These are phyloP conservation scores for Globisporangium emineosum DNA, from an alignment of 352 stramenopile species.

Conservation along the genomic window DNA sequence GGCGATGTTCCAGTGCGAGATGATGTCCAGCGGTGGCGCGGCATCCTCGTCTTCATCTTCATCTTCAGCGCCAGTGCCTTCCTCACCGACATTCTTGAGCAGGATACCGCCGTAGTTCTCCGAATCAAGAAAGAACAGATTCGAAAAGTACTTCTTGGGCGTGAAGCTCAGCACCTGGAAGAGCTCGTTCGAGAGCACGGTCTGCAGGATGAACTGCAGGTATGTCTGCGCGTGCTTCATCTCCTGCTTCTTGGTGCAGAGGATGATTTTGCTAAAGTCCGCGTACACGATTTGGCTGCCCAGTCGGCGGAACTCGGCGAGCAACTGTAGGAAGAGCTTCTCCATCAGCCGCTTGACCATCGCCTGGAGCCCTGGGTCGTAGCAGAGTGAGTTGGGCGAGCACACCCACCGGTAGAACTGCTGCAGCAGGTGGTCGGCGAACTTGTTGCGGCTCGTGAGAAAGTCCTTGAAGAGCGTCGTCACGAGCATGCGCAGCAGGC, in stretches of 20 bases:
- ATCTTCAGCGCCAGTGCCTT: constrained; percentile 20
- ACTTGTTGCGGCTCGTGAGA: constrained; percentile 82
- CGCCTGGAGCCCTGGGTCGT: constrained; percentile 93
- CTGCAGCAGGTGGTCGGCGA: constrained; percentile 95
- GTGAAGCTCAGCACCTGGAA: constrained; percentile 82
- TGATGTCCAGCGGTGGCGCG: constrained; percentile 46
- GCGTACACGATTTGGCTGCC: constrained; percentile 94
- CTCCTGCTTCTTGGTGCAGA: constrained; percentile 65
- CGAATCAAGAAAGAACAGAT: constrained; percentile 94
- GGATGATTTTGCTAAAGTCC: constrained; percentile 71
- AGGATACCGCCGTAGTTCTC: constrained; percentile 95
- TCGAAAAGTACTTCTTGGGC: constrained; percentile 82
- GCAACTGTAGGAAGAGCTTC: constrained; percentile 90
- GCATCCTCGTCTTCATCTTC: constrained; percentile 36
- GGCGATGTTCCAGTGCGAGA: constrained; percentile 89
- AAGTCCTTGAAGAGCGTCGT: constrained; percentile 94
- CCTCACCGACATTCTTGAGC: constrained; percentile 35
- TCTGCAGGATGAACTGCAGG: constrained; percentile 94
- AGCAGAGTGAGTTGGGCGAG: constrained; percentile 88
- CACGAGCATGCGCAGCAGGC: constrained; percentile 90
- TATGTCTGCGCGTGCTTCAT: constrained; percentile 92
- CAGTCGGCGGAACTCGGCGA: constrained; percentile 93
- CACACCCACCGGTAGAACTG: constrained; percentile 96
- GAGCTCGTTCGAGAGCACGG: constrained; percentile 79
- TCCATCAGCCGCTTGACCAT: constrained; percentile 96